Percentiles rank a stretch among this genome's conserved stretches.
These are phyloP conservation scores for Cercophora scortea DNA, from an alignment of 495 filamentous ascomycete genomes.

Conservation along the genomic window DNA sequence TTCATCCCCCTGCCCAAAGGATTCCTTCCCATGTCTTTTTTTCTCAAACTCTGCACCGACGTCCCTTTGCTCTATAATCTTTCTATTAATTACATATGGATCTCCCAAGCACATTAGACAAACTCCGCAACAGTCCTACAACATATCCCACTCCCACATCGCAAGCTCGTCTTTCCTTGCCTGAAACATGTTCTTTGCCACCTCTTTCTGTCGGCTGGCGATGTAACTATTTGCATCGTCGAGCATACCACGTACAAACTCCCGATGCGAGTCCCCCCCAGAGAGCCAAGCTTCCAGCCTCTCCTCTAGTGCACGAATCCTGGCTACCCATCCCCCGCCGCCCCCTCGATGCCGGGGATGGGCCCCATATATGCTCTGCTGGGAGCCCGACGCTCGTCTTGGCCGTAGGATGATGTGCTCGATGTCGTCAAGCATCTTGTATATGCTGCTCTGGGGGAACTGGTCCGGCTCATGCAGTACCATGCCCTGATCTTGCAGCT, in stretches of 20 bases:
- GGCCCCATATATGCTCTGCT: not conserved
- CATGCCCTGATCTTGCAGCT: not conserved
- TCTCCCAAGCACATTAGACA: too few relatives aligned
- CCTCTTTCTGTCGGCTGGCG: not conserved
- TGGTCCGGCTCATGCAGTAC: not conserved
- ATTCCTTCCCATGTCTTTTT: too few relatives aligned
- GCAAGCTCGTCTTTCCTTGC: not conserved
- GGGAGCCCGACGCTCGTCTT: not conserved
- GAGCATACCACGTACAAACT: not conserved
- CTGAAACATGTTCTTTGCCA: not conserved
- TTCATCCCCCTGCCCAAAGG: too few relatives aligned
- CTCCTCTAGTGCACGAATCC: not conserved
- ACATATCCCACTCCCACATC: not conserved
- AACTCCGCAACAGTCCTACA: too few relatives aligned
- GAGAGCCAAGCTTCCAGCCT: not conserved
- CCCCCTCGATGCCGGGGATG: not conserved
- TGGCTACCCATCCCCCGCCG: not conserved
- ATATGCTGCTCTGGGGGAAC: not conserved
- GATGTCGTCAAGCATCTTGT: not conserved
- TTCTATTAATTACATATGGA: too few relatives aligned
- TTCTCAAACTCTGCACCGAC: too few relatives aligned
- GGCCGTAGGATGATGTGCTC: not conserved
- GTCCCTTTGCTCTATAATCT: too few relatives aligned
- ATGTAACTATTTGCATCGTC: not conserved
- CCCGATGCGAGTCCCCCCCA: not conserved